Evolutionary conservation across 768 basidiomycete species (phyloP).

Genomic region (Lyophyllum semitale): DNA sequence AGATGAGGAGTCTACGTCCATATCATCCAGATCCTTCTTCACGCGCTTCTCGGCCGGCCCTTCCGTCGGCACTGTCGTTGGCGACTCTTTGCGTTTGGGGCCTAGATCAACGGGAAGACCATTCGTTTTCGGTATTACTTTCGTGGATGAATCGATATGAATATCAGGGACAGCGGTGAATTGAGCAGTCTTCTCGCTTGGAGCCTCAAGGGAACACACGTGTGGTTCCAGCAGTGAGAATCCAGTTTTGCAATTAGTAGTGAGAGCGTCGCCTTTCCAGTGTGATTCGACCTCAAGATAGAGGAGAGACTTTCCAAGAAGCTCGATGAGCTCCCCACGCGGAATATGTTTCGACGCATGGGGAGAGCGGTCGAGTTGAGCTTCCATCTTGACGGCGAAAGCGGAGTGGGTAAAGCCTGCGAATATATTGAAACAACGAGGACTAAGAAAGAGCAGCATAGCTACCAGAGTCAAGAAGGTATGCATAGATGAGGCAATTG

Average conservation of each 20-base stretch:
- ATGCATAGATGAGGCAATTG: slow-evolving; percentile 84
- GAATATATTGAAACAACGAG: slow-evolving; percentile 3
- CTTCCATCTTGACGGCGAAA: slow-evolving; percentile 77
- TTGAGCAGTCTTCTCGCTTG: slow-evolving; percentile 24
- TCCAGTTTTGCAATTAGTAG: slow-evolving; percentile 63
- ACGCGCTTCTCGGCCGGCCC: slow-evolving; percentile 66
- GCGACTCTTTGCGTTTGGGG: slow-evolving; percentile 58
- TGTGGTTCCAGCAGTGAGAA: slow-evolving; percentile 81
- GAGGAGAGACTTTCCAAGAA: slow-evolving; percentile 77
- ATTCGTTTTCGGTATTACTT: slow-evolving; percentile 16
- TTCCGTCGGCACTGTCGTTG: slow-evolving; percentile 36
- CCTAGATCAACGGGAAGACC: slow-evolving; percentile 23
- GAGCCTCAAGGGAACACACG: slow-evolving; percentile 59
- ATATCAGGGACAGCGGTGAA: slow-evolving; percentile 12
- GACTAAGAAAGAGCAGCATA: not conserved
- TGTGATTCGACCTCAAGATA: slow-evolving; percentile 85
- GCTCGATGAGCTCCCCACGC: slow-evolving; percentile 79
- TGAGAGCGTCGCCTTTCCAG: slow-evolving; percentile 65
- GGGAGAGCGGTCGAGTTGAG: slow-evolving; percentile 67
- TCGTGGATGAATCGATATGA: slow-evolving; percentile 10
- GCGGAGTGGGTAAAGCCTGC: slow-evolving; percentile 82
- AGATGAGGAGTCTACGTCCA: slow-evolving; percentile 41
- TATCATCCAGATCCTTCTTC: slow-evolving; percentile 51
- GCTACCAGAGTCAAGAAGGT: slow-evolving; percentile 80
- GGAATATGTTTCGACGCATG: slow-evolving; percentile 73